These are phyloP conservation scores for Angomonas ambiguus DNA, from an alignment of 208 protist genomes.

Conservation along the genomic window DNA sequence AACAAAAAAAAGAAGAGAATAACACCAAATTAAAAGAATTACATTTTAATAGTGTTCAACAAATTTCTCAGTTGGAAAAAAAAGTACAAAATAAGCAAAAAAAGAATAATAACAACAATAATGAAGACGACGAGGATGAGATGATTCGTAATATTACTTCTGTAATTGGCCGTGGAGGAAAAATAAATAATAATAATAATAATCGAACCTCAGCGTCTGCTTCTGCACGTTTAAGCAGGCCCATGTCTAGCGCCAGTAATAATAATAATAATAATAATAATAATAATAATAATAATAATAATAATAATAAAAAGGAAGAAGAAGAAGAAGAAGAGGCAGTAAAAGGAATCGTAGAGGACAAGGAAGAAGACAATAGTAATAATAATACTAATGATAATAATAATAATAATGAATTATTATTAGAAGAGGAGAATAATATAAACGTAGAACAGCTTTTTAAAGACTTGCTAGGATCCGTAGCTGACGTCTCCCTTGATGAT, in stretches of 20 bases:
- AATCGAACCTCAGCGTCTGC: too few species aligned
- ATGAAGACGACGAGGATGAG: background rate
- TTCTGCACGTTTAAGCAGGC: too few species aligned
- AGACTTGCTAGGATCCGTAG: background rate
- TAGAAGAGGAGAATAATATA: too few species aligned
- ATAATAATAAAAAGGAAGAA: background rate
- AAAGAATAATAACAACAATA: background rate
- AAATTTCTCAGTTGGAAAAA: constrained; percentile 45
- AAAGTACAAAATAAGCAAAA: constrained; percentile 7
- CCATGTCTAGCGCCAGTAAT: too few species aligned
- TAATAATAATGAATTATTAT: background rate
- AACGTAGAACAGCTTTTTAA: background rate
- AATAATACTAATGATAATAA: background rate
- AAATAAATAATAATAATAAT: too few species aligned
- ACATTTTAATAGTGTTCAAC: background rate
- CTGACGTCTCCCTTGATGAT: background rate
- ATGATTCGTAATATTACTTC: too few species aligned
- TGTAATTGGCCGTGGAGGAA: too few species aligned
- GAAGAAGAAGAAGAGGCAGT: too few species aligned
- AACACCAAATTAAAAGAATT: background rate
- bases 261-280: background rate
- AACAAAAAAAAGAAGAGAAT: constrained; percentile 27
- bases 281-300: constrained; percentile 1
- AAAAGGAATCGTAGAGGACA: too few species aligned
- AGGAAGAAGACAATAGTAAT: background rate